phyloP scores from a whole-genome alignment of 805 yeast genomes.

The Candida sphagnicola region DNA sequence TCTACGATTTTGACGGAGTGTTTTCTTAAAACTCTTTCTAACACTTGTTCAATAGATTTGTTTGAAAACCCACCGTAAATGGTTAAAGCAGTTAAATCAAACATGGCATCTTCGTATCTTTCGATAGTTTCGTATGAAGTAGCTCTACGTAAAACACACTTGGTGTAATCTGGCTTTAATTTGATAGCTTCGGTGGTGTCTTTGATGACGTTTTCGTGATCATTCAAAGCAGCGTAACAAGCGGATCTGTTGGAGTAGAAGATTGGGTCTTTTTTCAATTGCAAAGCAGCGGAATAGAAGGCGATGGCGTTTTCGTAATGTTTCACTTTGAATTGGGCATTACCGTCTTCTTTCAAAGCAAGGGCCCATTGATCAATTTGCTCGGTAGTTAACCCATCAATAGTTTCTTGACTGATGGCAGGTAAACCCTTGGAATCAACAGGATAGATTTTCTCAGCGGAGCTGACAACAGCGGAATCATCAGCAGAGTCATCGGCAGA shows the following conservation, averaged over 20 bases:
- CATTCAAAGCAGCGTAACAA: slow-evolving; percentile 78
- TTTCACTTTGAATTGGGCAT: slow-evolving; percentile 67
- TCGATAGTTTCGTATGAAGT: slow-evolving; percentile 83
- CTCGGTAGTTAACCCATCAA: slow-evolving; percentile 42
- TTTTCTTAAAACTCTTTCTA: slow-evolving; percentile 82
- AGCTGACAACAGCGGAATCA: slow-evolving; percentile 22
- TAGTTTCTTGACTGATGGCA: slow-evolving; percentile 42
- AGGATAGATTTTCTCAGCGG: slow-evolving; percentile 41
- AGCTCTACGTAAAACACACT: slow-evolving; percentile 91
- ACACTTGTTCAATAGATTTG: slow-evolving; percentile 68
- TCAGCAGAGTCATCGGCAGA: slow-evolving; percentile 14
- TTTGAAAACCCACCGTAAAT: slow-evolving; percentile 81
- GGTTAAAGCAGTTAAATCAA: slow-evolving; percentile 86
- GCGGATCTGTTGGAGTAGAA: slow-evolving; percentile 96
- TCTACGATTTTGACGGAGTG: slow-evolving; percentile 73
- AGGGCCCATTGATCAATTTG: slow-evolving; percentile 64
- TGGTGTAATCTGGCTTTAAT: slow-evolving; percentile 84
- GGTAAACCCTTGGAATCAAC: slow-evolving; percentile 56
- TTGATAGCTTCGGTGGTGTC: slow-evolving; percentile 85
- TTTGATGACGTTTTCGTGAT: slow-evolving; percentile 78
- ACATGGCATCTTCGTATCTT: slow-evolving; percentile 77
- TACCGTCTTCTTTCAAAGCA: slow-evolving; percentile 87
- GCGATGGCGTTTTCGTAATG: slow-evolving; percentile 72
- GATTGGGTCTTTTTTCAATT: slow-evolving; percentile 76
- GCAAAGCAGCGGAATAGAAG: slow-evolving; percentile 74